These are phyloP conservation scores for Colletotrichum phormii DNA, from an alignment of 2,329 filamentous ascomycete species.

Conservation along the genomic window DNA sequence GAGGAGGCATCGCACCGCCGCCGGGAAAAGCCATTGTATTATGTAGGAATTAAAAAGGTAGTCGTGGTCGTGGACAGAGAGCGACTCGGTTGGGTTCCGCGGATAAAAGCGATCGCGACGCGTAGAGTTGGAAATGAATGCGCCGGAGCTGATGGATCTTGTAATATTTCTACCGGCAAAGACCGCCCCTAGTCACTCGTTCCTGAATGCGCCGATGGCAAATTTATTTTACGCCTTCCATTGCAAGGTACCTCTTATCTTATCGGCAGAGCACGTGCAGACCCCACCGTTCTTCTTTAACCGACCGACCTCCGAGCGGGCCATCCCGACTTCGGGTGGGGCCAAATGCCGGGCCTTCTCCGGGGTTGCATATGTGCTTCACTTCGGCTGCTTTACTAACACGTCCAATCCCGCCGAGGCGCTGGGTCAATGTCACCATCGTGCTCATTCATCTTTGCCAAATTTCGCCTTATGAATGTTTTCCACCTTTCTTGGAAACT, in stretches of 20 bases:
- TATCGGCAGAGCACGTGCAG: constrained; percentile 32
- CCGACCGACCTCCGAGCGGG: constrained; percentile 15
- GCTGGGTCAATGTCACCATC: neutral
- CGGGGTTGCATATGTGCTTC: neutral
- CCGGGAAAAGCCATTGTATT: constrained; percentile 54
- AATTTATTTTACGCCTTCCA: constrained; percentile 9
- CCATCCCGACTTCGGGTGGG: neutral
- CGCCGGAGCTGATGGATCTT: constrained; percentile 37
- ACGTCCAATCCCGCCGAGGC: too few relatives aligned
- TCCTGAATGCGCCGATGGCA: neutral
- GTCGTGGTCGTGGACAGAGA: neutral
- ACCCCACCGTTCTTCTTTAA: neutral
- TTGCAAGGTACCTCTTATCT: constrained; percentile 20
- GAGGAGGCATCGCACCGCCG: constrained; percentile 13
- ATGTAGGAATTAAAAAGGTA: neutral
- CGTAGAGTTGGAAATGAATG: constrained; percentile 6
- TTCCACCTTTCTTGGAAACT: neutral
- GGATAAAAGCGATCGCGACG: constrained; percentile 18
- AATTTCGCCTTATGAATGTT: neutral
- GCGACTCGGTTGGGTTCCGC: neutral
- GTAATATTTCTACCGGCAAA: constrained; percentile 53
- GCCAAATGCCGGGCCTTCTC: constrained; percentile 4
- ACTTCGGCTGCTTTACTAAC: neutral
- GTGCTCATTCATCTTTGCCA: neutral
- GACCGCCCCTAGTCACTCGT: constrained; percentile 47